These are phyloP conservation scores for Coemansia sp. DNA, from an alignment of 192 early-diverging fungal genomes.

Conservation along the genomic window DNA sequence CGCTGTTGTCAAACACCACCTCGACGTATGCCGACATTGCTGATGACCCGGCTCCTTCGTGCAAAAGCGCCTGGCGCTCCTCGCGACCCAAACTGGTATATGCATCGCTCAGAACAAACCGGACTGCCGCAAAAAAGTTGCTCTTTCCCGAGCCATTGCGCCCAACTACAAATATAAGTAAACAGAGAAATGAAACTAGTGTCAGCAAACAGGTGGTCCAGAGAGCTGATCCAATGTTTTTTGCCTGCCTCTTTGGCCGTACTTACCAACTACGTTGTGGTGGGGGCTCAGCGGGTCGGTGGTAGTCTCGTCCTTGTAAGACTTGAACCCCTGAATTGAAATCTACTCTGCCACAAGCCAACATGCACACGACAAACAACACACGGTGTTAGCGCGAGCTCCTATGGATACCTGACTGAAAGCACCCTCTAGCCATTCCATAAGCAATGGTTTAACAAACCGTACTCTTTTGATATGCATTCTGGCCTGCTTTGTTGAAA, in stretches of 20 bases:
- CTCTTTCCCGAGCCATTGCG: constrained; percentile 96
- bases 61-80: constrained; percentile 88
- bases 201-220: not conserved
- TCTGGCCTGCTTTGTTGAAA: not conserved
- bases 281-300: constrained; percentile 87
- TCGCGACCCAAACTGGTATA: constrained; percentile 90
- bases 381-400: not conserved
- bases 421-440: too few species aligned
- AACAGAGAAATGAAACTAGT: constrained; percentile 8
- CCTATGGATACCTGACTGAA: not conserved
- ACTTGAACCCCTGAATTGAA: constrained; percentile 98
- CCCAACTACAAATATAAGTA: constrained; percentile 57
- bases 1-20: constrained; percentile 94
- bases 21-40: constrained; percentile 96
- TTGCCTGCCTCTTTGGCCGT: not conserved
- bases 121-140: constrained; percentile 93
- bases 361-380: not conserved
- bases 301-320: constrained; percentile 94
- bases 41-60: constrained; percentile 86
- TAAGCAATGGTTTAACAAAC: not conserved
- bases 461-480: constrained; percentile 50
- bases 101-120: constrained; percentile 93
- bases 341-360: too few species aligned
- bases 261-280: constrained; percentile 92
- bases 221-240: not conserved